Evolutionary conservation across 2,329 filamentous ascomycete species (phyloP), one percentile per base, ranked within the genome.

Genomic region (Graphilbum fragrans): DNA sequence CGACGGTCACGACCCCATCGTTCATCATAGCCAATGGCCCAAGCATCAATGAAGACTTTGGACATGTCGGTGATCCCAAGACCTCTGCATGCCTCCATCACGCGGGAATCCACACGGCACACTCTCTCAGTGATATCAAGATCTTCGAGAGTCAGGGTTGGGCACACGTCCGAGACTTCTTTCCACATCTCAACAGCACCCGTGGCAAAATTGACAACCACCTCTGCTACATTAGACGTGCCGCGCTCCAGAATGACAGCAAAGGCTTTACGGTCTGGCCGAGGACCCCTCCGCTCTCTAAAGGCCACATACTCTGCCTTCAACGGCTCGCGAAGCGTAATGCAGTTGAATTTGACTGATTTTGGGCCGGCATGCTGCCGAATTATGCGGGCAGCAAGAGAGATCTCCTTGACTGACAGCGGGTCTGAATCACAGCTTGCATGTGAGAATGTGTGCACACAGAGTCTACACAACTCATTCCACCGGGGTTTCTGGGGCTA

Each of bases 21-120:
- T 63, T 93, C 86, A 52, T 95, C 88, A 55, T 86, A 93, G 38
- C 88, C 88, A 59, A 95, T 94, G 1, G 88, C 94, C 88, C 88
- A 95, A 11, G 86, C 86, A 57, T 95, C 88, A 59, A 87, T 94
- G 65, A 92, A 94, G 37, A 95, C 85, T 62, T 94, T 94, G 67
- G 88, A 66, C 88, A 95, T 94, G 48, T 94, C 84, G 50, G 82
- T 72, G 43, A 72, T 72, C 12, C 85, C 76, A 44, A 95, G 85
- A 1, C 87, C 88, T 44, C 86, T 74, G 55, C 88, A 95, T 58
- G 94, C 87, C 60, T 94, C 84, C 49, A 94, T 90, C 45, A 94
- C 86, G 52, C 82, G 84, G 11, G 84, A 75, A 55, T 94, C 85
- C 52, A 77, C 80, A 49, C 87, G 76, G 47, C 78, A 77, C 38